Conservation (phyloP, 345 rosid species). For the Euclidium syriacum region DNA sequence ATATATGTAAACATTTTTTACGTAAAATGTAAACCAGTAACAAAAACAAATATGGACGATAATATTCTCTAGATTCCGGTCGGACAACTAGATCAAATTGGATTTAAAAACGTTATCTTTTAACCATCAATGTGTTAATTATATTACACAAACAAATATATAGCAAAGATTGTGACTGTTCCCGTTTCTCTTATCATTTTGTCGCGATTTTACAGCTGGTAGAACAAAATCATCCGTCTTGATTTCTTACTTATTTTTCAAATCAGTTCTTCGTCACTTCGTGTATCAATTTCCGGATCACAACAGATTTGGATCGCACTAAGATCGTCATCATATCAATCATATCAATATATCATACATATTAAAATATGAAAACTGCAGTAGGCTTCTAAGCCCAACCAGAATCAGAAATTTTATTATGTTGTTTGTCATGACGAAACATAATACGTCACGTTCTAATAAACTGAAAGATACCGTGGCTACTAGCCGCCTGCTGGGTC, state of each 20-base stretch:
- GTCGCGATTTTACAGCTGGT: conserved; percentile 21
- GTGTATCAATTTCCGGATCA: conserved; percentile 10
- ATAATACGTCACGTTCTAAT: neutral
- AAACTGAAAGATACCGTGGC: neutral
- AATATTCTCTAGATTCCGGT: neutral
- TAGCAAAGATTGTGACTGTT: conserved; percentile 16
- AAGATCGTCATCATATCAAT: neutral
- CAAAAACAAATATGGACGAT: neutral
- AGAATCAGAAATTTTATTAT: neutral
- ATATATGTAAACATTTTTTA: neutral
- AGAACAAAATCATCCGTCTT: conserved; percentile 21
- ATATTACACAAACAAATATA: conserved; percentile 5
- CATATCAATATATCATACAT: neutral
- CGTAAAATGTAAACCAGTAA: neutral
- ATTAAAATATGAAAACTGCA: neutral
- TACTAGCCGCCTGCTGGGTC: neutral
- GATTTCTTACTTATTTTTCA: conserved; percentile 19
- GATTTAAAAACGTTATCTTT: conserved; percentile 6
- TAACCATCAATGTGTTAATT: neutral
- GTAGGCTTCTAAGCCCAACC: conserved; percentile 9
- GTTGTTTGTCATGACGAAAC: neutral
- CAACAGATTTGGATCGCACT: conserved; percentile 15
- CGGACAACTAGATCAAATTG: conserved; percentile 7
- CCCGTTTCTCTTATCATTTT: conserved; percentile 4
- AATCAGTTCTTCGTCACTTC: conserved; percentile 11